Percentiles rank a stretch among this genome's conserved stretches.
These are phyloP conservation scores for Yamadazyma atmosphaerica DNA, from an alignment of 1,139 yeast genomes.

Conservation along the genomic window DNA sequence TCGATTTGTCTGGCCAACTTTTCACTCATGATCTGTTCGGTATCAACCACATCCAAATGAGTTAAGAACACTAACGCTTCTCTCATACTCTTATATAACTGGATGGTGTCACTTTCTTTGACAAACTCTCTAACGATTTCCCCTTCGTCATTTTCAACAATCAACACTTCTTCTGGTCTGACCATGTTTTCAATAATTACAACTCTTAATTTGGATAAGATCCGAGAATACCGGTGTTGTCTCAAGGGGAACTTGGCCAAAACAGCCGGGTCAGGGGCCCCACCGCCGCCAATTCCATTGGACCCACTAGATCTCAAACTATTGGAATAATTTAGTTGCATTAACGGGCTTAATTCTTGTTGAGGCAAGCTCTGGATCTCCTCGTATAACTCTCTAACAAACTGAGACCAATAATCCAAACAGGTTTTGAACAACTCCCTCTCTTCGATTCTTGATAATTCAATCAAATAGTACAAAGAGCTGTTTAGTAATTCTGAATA, in stretches of 20 bases:
- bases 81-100: slow-evolving; percentile 91
- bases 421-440: slow-evolving; percentile 94
- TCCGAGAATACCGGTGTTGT: slow-evolving; percentile 74
- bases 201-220: slow-evolving; percentile 78
- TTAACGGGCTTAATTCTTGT: slow-evolving; percentile 68
- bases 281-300: slow-evolving; percentile 45
- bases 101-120: slow-evolving; percentile 95
- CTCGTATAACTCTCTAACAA: slow-evolving; percentile 76
- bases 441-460: slow-evolving; percentile 88
- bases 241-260: slow-evolving; percentile 78
- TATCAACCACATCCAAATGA: slow-evolving; percentile 91
- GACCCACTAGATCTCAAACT: slow-evolving; percentile 42
- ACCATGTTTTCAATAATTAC: slow-evolving; percentile 97
- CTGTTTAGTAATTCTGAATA: slow-evolving; percentile 62
- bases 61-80: slow-evolving; percentile 94
- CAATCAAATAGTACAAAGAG: slow-evolving; percentile 79
- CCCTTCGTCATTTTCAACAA: slow-evolving; percentile 98
- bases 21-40: slow-evolving; percentile 89
- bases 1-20: slow-evolving; percentile 91
- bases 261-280: slow-evolving; percentile 84
- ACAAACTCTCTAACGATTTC: slow-evolving; percentile 98
- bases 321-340: slow-evolving; percentile 64
- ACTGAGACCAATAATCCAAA: slow-evolving; percentile 88
- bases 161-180: slow-evolving; percentile 94
- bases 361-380: slow-evolving; percentile 84